Evolutionary conservation across 129 eudicot genomes (phyloP), one percentile per base, ranked within the genome.

Genomic region (Erigeron canadensis): DNA sequence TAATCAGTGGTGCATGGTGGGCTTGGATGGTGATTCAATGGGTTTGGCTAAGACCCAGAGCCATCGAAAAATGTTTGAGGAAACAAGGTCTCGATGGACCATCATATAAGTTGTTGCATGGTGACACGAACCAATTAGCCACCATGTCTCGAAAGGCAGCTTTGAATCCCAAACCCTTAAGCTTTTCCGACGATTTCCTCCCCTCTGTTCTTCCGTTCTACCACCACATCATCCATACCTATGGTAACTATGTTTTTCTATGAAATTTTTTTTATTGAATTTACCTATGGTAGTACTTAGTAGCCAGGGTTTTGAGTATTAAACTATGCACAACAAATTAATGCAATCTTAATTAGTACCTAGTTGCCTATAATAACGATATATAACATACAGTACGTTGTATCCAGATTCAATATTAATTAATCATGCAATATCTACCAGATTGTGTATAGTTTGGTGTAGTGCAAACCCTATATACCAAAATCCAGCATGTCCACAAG

Each of bases 41-140:
- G 96, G 87, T 85, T 12, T 87, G 91, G 91, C 54, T 87, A 47
- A 75, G 78, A 22, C 96, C 96, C 5, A 83, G 58, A 73, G 80
- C 61, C 74, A 72, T 85, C 15, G 96, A 90, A 71, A 85, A 67
- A 44, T 48, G 76, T 53, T 82, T 90, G 16, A 79, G 92, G 65
- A 62, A 75, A 34, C 96, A 90, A 82, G 96, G 96, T 4, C 75
- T 90, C 21, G 53, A 45, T 13, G 96, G 96, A 2, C 87, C 85
- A 54, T 60, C 80, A 9, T 90, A 90, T 53, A 75, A 62, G 50
- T 45, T 90, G 48, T 73, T 90, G 59, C 76, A 85, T 80, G 96
- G 96, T 6, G 90, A 87, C 69, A 79, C 73, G 56, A 85, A 90
- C 39, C 91, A 87, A 67, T 55, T 79, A 77, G 75, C 76, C 28